phyloP scores from a whole-genome alignment of 2,329 filamentous ascomycete genomes.

The Verticillium alfalfae region DNA sequence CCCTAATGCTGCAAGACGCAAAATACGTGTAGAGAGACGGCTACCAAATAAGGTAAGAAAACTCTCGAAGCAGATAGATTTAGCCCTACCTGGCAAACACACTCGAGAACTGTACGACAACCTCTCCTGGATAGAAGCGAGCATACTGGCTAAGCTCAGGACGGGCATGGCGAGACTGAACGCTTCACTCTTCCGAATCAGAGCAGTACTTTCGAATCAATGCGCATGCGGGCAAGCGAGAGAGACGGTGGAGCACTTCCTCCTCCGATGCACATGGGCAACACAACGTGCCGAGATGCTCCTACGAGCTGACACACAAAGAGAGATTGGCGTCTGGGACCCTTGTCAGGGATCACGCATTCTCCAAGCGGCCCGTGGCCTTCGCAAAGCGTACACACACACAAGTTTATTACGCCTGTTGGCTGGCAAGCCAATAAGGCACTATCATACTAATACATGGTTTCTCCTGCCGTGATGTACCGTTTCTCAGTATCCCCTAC shows the following conservation, averaged over 20 bases:
- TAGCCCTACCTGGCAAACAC: constrained; percentile 10
- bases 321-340: too few species aligned
- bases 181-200: too few species aligned
- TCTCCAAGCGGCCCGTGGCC: too few species aligned
- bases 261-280: constrained; percentile 7
- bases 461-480: not conserved
- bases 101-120: constrained; percentile 6
- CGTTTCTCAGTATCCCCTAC: not conserved
- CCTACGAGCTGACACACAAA: not conserved
- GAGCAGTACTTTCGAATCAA: too few species aligned
- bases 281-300: constrained; percentile 1
- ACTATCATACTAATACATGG: not conserved
- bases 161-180: too few species aligned
- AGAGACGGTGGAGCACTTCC: too few species aligned
- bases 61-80: constrained; percentile 9
- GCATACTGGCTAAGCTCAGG: too few species aligned
- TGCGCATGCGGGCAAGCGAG: too few species aligned
- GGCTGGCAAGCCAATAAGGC: not conserved
- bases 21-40: not conserved
- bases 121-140: too few species aligned
- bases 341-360: too few species aligned
- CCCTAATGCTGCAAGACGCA: not conserved
- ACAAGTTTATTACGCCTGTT: not conserved
- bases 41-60: constrained; percentile 10
- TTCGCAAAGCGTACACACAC: not conserved